These are phyloP conservation scores for Septoria linicola DNA, from an alignment of 2,329 filamentous ascomycete genomes.

Conservation along the genomic window DNA sequence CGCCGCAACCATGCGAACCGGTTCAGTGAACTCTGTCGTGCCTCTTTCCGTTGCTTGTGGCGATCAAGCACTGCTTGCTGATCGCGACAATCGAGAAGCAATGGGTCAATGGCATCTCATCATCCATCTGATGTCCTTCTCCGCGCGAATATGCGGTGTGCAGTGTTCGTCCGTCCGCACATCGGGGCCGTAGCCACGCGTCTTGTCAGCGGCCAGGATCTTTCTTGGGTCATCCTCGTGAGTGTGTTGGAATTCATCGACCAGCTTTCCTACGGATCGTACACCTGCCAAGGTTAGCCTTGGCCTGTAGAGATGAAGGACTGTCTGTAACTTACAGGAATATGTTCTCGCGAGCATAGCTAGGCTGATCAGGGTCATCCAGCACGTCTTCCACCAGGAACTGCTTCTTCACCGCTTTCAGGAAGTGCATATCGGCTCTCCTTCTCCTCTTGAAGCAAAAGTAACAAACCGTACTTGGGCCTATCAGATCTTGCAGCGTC, in stretches of 20 bases:
- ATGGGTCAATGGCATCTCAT: too few relatives aligned
- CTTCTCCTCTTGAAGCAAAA: constrained; percentile 97
- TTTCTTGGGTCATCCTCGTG: constrained; percentile 7
- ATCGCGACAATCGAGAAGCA: too few relatives aligned
- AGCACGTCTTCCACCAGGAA: constrained; percentile 48
- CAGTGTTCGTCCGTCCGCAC: not conserved
- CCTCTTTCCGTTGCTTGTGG: not conserved
- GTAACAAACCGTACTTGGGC: constrained; percentile 64
- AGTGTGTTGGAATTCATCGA: constrained; percentile 16
- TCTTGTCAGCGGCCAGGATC: constrained; percentile 19
- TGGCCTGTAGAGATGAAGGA: not conserved
- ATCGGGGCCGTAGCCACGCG: constrained; percentile 1
- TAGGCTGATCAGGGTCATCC: constrained; percentile 50
- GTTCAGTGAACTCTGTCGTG: constrained; percentile 1
- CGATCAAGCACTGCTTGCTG: not conserved
- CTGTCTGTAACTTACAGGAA: constrained; percentile 43
- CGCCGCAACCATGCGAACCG: constrained; percentile 1
- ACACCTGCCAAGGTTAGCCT: constrained; percentile 22
- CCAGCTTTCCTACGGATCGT: constrained; percentile 28
- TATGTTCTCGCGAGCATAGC: constrained; percentile 50
- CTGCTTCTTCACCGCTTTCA: constrained; percentile 51
- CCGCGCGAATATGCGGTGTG: not conserved
- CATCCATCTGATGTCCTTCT: too few relatives aligned
- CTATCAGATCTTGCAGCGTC: constrained; percentile 73
- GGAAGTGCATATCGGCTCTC: constrained; percentile 60